Conservation (phyloP, 106 monocot species). For the Acorus calamus region DNA sequence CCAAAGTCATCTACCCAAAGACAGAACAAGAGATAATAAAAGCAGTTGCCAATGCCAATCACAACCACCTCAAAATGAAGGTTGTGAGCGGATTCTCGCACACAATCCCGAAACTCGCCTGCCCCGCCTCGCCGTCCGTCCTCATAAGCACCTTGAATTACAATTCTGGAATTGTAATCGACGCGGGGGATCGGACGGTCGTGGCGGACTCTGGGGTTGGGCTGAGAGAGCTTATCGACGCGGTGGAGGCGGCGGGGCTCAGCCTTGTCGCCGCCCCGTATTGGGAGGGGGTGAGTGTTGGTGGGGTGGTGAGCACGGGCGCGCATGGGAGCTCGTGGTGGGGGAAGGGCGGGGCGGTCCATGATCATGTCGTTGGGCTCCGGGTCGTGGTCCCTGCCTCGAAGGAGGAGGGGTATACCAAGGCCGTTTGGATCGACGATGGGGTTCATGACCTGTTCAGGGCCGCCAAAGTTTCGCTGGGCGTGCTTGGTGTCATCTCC, state of each 20-base stretch:
- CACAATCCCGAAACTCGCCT: constrained; percentile 64
- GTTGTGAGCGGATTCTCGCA: constrained; percentile 62
- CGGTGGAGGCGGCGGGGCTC: constrained; percentile 47
- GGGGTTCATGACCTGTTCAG: constrained; percentile 20
- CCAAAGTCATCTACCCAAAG: constrained; percentile 44
- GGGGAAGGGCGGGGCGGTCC: constrained; percentile 61
- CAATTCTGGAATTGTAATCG: constrained; percentile 23
- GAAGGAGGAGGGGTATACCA: constrained; percentile 37
- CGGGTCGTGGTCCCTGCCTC: constrained; percentile 47
- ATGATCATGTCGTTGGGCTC: constrained; percentile 47
- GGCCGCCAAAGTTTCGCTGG: constrained; percentile 57
- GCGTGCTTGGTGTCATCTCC: constrained; percentile 52
- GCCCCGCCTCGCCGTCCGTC: constrained; percentile 28
- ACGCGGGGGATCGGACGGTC: constrained; percentile 16
- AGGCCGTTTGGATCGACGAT: constrained; percentile 23
- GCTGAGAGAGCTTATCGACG: constrained; percentile 47
- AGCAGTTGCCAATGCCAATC: constrained; percentile 38
- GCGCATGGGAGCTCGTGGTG: constrained; percentile 87
- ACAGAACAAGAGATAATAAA: constrained; percentile 36
- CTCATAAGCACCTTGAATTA: constrained; percentile 53
- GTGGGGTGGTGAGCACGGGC: constrained; percentile 54
- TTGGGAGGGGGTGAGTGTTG: constrained; percentile 81
- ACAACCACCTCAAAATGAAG: constrained; percentile 26
- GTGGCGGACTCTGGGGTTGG: constrained; percentile 54
- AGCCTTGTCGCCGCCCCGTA: constrained; percentile 67